Evolutionary conservation across 1,284 basidiomycete genomes (phyloP).

Genomic region (Rhizopogon hawkerae): DNA sequence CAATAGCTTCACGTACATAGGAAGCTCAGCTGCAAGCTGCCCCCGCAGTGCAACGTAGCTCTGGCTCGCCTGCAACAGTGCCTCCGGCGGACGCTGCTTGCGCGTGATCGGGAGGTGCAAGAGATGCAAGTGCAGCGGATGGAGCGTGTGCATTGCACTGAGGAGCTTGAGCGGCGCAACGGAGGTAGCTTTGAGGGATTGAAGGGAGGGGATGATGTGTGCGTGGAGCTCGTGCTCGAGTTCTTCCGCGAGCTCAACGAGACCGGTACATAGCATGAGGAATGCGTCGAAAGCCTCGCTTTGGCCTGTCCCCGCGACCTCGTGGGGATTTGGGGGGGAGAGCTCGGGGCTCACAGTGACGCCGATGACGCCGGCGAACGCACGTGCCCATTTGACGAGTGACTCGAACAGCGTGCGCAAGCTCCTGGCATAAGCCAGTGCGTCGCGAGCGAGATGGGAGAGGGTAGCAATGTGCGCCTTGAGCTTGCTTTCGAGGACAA

Average conservation of each 20-base stretch:
- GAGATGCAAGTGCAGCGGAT: slow-evolving; percentile 57
- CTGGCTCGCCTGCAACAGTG: slow-evolving; percentile 60
- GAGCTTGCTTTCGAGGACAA: slow-evolving; percentile 46
- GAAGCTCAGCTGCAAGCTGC: slow-evolving; percentile 61
- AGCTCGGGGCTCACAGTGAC: slow-evolving; percentile 37
- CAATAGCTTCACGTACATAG: slow-evolving; percentile 49
- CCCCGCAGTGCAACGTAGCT: slow-evolving; percentile 67
- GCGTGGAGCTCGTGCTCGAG: slow-evolving; percentile 46
- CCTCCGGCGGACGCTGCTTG: slow-evolving; percentile 53
- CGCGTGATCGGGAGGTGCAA: slow-evolving; percentile 48
- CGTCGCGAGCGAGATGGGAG: not conserved
- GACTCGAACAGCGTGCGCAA: slow-evolving; percentile 35
- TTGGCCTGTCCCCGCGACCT: slow-evolving; percentile 12
- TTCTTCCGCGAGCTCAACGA: slow-evolving; percentile 45
- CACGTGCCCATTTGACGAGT: slow-evolving; percentile 51
- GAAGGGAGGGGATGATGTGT: slow-evolving; percentile 47
- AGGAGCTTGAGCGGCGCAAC: slow-evolving; percentile 57
- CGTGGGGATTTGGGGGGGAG: slow-evolving; percentile 7
- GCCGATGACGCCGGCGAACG: slow-evolving; percentile 63
- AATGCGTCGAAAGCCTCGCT: slow-evolving; percentile 72
- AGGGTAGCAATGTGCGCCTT: slow-evolving; percentile 30
- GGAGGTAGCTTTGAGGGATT: slow-evolving; percentile 46
- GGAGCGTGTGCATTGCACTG: slow-evolving; percentile 59
- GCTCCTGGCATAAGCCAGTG: not conserved
- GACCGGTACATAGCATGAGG: slow-evolving; percentile 44